These are phyloP conservation scores for Pichia sporocuriosa DNA, from an alignment of 805 yeast genomes.

Conservation along the genomic window DNA sequence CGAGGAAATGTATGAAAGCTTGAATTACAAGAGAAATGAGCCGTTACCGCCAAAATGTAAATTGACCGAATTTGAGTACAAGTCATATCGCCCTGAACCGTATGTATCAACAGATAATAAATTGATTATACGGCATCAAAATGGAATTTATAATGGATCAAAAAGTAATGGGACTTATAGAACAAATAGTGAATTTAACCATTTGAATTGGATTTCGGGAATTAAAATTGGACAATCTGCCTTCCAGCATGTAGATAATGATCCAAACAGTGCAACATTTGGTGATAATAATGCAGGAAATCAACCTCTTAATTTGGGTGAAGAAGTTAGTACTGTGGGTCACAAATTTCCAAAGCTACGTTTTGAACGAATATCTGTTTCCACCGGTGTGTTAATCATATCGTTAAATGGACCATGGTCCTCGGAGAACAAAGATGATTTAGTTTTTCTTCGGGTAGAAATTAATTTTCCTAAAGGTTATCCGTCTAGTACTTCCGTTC, in stretches of 20 bases:
- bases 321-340: conserved; percentile 84
- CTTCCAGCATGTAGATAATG: conserved; percentile 27
- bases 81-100: conserved; percentile 50
- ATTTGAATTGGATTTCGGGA: conserved; percentile 89
- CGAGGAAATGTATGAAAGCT: conserved; percentile 41
- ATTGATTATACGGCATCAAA: conserved; percentile 17
- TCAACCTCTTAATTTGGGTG: conserved; percentile 67
- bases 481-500: conserved; percentile 46
- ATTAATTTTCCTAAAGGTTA: conserved; percentile 68
- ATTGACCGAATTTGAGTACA: conserved; percentile 32
- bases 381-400: conserved; percentile 71
- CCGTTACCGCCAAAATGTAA: conserved; percentile 29
- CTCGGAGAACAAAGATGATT: conserved; percentile 33
- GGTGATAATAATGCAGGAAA: conserved; percentile 23
- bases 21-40: conserved; percentile 30
- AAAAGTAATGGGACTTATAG: conserved; percentile 17
- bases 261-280: conserved; percentile 32
- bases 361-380: conserved; percentile 82
- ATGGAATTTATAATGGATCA: conserved; percentile 9
- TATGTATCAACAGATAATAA: conserved; percentile 18
- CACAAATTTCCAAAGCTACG: conserved; percentile 81
- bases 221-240: conserved; percentile 64
- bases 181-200: conserved; percentile 42
- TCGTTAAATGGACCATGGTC: conserved; percentile 82
- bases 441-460: conserved; percentile 62